phyloP scores from a whole-genome alignment of 2,329 filamentous ascomycete species.

The Metarhizium brunneum region DNA sequence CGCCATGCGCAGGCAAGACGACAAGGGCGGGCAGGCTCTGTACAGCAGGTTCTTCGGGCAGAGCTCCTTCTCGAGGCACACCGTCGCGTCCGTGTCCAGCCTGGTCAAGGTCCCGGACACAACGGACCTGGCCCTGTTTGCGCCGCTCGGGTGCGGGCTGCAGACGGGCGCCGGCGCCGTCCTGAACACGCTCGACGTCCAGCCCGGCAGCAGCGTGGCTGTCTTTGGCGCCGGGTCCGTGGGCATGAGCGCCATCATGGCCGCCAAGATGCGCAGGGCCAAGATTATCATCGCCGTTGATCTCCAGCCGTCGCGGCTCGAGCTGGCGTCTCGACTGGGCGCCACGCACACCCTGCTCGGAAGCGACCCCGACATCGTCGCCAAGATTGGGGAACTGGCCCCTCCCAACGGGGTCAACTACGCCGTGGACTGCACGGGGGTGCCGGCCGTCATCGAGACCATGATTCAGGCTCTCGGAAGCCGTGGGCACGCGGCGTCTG shows the following conservation, averaged over 20 bases:
- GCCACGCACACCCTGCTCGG: too few species aligned
- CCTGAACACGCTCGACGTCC: slow-evolving; percentile 19
- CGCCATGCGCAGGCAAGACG: too few species aligned
- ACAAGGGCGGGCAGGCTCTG: too few species aligned
- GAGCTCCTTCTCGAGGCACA: slow-evolving; percentile 21
- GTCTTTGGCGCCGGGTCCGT: slow-evolving; percentile 12
- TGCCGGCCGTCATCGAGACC: slow-evolving; percentile 30
- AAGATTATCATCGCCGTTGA: too few species aligned
- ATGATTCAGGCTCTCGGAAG: slow-evolving; percentile 35
- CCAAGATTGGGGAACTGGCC: slow-evolving; percentile 12
- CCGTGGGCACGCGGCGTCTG: not conserved
- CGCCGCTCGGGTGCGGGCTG: slow-evolving; percentile 24
- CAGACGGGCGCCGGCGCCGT: slow-evolving; percentile 26
- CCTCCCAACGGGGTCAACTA: slow-evolving; percentile 17
- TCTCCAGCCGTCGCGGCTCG: too few species aligned
- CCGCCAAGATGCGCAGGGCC: too few species aligned
- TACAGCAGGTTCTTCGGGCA: slow-evolving; percentile 24
- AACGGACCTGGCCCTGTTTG: slow-evolving; percentile 20
- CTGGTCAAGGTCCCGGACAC: slow-evolving; percentile 17
- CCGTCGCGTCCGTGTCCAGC: slow-evolving; percentile 18
- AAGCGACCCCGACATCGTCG: too few species aligned
- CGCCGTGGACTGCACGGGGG: slow-evolving; percentile 21
- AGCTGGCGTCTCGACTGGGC: too few species aligned
- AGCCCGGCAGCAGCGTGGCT: slow-evolving; percentile 16
- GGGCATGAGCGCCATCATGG: too few species aligned